These are phyloP conservation scores for Lasiosphaeria miniovina DNA, from an alignment of 495 filamentous ascomycete species.

Conservation along the genomic window DNA sequence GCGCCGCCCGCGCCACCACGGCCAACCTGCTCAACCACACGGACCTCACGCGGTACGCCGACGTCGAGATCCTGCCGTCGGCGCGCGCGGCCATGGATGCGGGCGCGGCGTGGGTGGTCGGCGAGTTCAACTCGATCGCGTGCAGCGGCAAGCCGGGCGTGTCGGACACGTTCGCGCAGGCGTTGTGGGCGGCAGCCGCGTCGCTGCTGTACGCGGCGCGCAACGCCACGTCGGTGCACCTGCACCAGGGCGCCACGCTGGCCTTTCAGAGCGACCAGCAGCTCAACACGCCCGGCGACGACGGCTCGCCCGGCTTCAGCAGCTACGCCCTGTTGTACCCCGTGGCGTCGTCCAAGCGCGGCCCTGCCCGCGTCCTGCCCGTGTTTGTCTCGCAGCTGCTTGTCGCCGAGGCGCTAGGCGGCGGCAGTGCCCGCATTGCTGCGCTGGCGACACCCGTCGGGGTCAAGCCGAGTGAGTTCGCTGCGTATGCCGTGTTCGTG, in stretches of 20 bases:
- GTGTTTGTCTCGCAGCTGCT: conserved; percentile 23
- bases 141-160: conserved; percentile 33
- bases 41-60: conserved; percentile 20
- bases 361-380: conserved; percentile 19
- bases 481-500: conserved; percentile 16
- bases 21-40: conserved; percentile 29
- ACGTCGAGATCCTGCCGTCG: conserved; percentile 23
- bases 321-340: conserved; percentile 20
- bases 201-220: conserved; percentile 20
- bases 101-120: conserved; percentile 19
- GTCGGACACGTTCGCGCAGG: conserved; percentile 23
- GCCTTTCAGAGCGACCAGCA: conserved; percentile 24
- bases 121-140: conserved; percentile 25
- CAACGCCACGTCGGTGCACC: conserved; percentile 21
- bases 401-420: conserved; percentile 16
- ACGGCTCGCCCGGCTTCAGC: conserved; percentile 23
- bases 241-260: conserved; percentile 23
- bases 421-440: conserved; percentile 13
- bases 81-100: conserved; percentile 16
- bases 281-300: conserved; percentile 24
- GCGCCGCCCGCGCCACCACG: conserved; percentile 25
- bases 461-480: conserved; percentile 10
- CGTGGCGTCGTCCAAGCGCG: conserved; percentile 17
- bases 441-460: conserved; percentile 14
- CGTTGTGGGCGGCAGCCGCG: conserved; percentile 23